phyloP scores from a whole-genome alignment of 768 basidiomycete genomes.

The Polyporus arcularius region DNA sequence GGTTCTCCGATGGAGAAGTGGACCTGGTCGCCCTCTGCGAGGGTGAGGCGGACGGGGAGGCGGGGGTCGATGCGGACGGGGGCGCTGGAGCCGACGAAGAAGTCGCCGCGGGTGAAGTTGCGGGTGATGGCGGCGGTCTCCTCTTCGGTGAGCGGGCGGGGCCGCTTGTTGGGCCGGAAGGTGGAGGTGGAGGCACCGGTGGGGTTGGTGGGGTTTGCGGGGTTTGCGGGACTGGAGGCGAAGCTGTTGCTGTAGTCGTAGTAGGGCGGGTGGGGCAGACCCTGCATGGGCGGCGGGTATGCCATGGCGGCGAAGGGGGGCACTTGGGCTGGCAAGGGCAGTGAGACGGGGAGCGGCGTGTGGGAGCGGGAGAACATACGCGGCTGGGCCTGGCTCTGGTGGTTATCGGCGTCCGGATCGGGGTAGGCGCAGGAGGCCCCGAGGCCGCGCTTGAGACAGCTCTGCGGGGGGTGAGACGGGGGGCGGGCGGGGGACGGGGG shows the following conservation, averaged over 20 bases:
- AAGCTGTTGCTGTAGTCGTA: conserved; percentile 66
- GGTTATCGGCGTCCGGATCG: conserved; percentile 57
- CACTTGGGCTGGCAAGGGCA: conserved; percentile 29
- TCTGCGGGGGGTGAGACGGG: conserved; percentile 43
- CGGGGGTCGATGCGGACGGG: conserved; percentile 84
- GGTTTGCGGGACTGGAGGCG: conserved; percentile 37
- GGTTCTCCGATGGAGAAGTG: conserved; percentile 62
- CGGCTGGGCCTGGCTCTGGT: conserved; percentile 25
- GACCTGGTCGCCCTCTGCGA: conserved; percentile 82
- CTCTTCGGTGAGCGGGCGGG: conserved; percentile 79
- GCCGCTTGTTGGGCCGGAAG: conserved; percentile 79
- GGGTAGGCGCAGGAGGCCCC: conserved; percentile 73
- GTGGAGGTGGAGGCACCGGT: conserved; percentile 67
- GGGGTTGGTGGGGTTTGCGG: conserved; percentile 44
- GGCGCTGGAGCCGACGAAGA: conserved; percentile 78
- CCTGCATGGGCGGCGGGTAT: conserved; percentile 39
- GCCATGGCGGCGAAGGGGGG: conserved; percentile 41
- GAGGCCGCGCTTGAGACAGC: conserved; percentile 79
- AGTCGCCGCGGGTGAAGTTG: conserved; percentile 80
- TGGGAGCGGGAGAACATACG: conserved; percentile 18
- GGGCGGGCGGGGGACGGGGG: conserved; percentile 1
- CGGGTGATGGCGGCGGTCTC: conserved; percentile 83
- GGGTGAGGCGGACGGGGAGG: conserved; percentile 73
- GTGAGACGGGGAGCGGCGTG: conserved; percentile 17
- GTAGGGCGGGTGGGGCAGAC: conserved; percentile 60